Evolutionary conservation across 2,329 filamentous ascomycete species (phyloP).

Genomic region (Pseudocercospora musae): DNA sequence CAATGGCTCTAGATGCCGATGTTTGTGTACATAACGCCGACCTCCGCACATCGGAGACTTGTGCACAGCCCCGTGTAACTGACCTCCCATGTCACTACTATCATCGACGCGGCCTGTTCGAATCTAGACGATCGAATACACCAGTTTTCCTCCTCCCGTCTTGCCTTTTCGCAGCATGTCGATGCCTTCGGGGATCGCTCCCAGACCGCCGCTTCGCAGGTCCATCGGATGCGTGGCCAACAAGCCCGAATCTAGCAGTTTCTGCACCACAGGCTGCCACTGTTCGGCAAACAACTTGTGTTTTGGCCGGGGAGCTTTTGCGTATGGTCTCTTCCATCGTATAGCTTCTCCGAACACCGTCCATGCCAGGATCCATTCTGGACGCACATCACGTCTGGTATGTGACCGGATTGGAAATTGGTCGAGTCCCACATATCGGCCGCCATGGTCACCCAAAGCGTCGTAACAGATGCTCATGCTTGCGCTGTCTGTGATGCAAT

Average conservation of each 20-base stretch:
- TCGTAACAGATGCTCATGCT: slow-evolving; percentile 23
- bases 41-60: not conserved
- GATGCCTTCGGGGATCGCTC: slow-evolving; percentile 14
- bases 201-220: slow-evolving; percentile 15
- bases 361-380: slow-evolving; percentile 23
- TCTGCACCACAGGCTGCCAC: slow-evolving; percentile 20
- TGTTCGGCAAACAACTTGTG: slow-evolving; percentile 14
- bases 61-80: not conserved
- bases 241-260: slow-evolving; percentile 13
- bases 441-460: slow-evolving; percentile 17
- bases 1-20: not conserved
- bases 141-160: slow-evolving; percentile 19
- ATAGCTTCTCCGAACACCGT: slow-evolving; percentile 19
- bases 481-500: slow-evolving; percentile 20
- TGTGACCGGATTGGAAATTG: slow-evolving; percentile 21
- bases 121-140: slow-evolving; percentile 16
- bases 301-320: slow-evolving; percentile 13
- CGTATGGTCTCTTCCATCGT: slow-evolving; percentile 18
- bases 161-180: slow-evolving; percentile 17
- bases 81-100: not conserved
- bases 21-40: not conserved
- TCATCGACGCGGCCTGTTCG: not conserved
- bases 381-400: slow-evolving; percentile 17
- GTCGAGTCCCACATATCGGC: slow-evolving; percentile 21
- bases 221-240: slow-evolving; percentile 19